Base-by-base conservation (phyloP, 129 eudicot genomes). In the Pseudognaphalium luteoalbum region DNA sequence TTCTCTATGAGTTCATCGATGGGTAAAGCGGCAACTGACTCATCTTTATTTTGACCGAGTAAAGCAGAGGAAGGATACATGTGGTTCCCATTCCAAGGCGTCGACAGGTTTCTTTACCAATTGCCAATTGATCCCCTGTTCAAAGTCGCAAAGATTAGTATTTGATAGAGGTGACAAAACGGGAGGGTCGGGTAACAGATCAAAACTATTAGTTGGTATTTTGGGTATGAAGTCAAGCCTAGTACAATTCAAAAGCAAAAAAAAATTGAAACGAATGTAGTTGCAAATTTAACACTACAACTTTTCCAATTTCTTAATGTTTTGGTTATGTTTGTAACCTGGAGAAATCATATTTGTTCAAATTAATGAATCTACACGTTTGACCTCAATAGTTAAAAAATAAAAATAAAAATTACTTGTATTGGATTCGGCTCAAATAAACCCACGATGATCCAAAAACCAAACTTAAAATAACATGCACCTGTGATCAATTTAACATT, bases 81-180 rank as follows among this genome's bases (percentile, higher is more conserved):
- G 85, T 95, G 47, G 96, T 95, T 73, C 99, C 99, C 99, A 95
- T 95, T 83, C 99, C 99, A 78, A 95, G 88, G 22, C 99, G 92
- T 32, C 99, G 88, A 7, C 99, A 97, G 6, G 99, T 95, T 88
- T 95, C 99, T 76, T 95, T 95, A 54, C 96, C 99, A 4, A 95
- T 95, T 7, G 99, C 99, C 73, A 95, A 88, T 58, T 95, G 99
- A 86, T 95, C 99, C 76, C 99, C 99, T 94, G 83, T 68, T 68
- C 61, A 68, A 68, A 87, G 72, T 47, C 15, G 21, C 29, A 51
- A 61, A 7, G 28, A 0, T 75, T 62, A 87, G 76, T 76, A n/a
- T 52, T 12, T 14, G 54, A 47, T 47, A 47, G 17, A 47, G 17
- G 54, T 47, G n/a, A 72, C 50, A 20, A 6, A 9, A 14, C 29